phyloP scores from a whole-genome alignment of 2,329 filamentous ascomycete species.

The Aspergillus pseudoglaucus region DNA sequence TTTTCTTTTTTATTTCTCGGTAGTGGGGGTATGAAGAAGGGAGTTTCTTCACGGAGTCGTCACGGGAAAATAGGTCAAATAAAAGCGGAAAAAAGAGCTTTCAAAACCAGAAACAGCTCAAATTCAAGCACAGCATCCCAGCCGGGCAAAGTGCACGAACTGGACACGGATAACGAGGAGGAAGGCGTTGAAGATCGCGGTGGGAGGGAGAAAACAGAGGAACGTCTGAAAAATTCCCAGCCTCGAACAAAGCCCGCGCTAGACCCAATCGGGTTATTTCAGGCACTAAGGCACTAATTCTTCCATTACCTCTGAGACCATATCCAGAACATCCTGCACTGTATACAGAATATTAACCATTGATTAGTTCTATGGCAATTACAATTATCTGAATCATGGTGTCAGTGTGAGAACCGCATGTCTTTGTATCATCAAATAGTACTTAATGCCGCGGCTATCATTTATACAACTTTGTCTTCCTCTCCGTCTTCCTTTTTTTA shows the following conservation, averaged over 20 bases:
- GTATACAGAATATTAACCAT: no score
- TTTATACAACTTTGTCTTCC: no score
- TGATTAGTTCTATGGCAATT: no score
- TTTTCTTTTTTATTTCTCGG: conserved; percentile 18
- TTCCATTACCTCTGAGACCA: neutral
- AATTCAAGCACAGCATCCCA: conserved; percentile 21
- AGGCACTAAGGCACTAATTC: conserved; percentile 5
- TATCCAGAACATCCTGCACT: no score
- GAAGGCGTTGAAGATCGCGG: conserved; percentile 18
- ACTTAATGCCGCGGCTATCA: no score
- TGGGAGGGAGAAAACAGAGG: neutral
- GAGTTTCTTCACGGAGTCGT: no score
- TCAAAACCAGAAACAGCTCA: conserved; percentile 10
- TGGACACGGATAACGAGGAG: conserved; percentile 5
- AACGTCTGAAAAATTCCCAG: conserved; percentile 11
- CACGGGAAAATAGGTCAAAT: neutral
- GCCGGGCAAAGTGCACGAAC: conserved; percentile 11
- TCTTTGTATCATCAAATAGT: no score
- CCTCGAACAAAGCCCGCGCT: conserved; percentile 11
- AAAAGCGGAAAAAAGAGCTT: neutral
- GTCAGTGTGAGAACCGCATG: no score
- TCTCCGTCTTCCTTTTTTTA: no score
- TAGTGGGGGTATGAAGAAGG: conserved; percentile 5
- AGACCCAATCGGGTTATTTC: conserved; percentile 9
- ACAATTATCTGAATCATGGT: no score